Evolutionary conservation across 2,329 filamentous ascomycete genomes (phyloP).

Genomic region (Phoma sp.): DNA sequence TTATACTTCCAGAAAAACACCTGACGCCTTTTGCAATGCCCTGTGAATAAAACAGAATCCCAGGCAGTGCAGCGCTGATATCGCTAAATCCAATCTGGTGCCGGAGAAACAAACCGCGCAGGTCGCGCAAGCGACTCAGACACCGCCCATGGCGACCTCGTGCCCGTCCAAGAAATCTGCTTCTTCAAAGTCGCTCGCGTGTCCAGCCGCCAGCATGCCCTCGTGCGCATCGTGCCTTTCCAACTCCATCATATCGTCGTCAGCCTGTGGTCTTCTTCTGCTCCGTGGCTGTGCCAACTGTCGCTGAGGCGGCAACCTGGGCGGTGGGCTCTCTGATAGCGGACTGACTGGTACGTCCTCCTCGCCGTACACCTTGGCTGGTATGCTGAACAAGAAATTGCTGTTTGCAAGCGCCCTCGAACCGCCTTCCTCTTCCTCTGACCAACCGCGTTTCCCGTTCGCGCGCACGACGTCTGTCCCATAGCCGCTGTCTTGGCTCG

Average conservation of each 20-base stretch:
- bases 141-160: conserved; percentile 45
- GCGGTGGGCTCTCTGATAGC: conserved; percentile 37
- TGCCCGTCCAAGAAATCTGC: conserved; percentile 61
- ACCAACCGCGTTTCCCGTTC: conserved; percentile 51
- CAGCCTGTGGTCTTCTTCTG: conserved; percentile 21
- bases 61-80: neutral
- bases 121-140: conserved; percentile 21
- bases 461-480: conserved; percentile 32
- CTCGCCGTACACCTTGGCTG: conserved; percentile 25
- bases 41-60: neutral
- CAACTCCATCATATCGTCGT: conserved; percentile 27
- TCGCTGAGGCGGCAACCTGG: conserved; percentile 23
- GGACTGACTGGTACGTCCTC: conserved; percentile 47
- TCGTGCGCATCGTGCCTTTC: conserved; percentile 33
- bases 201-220: conserved; percentile 44
- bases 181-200: conserved; percentile 68
- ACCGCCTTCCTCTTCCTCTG: conserved; percentile 45
- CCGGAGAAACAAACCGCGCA: neutral
- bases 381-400: conserved; percentile 37
- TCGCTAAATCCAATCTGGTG: conserved; percentile 3
- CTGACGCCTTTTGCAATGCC: conserved; percentile 1
- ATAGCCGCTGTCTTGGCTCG: conserved; percentile 38
- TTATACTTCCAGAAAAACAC: neutral
- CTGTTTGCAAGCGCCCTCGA: conserved; percentile 10
- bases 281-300: conserved; percentile 40